phyloP scores from a whole-genome alignment of 1,284 basidiomycete genomes.

The Ganoderma sinense region DNA sequence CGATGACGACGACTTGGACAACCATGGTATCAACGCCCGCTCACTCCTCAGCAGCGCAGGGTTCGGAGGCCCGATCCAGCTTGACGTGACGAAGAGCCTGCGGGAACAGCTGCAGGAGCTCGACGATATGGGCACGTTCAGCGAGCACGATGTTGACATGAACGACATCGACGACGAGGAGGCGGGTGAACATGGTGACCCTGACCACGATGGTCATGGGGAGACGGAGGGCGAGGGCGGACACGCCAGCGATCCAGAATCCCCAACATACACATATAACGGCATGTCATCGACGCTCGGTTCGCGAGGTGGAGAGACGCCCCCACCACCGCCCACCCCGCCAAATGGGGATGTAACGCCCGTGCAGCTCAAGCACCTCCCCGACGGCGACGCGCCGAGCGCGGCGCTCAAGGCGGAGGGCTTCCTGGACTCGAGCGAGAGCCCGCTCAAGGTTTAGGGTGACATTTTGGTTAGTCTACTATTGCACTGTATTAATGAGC shows the following conservation, averaged over 20 bases:
- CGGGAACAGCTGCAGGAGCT: constrained; percentile 69
- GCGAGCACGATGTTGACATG: constrained; percentile 38
- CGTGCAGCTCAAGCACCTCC: constrained; percentile 52
- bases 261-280: constrained; percentile 29
- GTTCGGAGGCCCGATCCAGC: constrained; percentile 40
- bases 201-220: constrained; percentile 26
- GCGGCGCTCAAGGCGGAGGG: constrained; percentile 72
- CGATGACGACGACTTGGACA: constrained; percentile 54
- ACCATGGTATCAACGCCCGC: constrained; percentile 44
- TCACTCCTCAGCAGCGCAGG: constrained; percentile 55
- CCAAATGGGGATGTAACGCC: constrained; percentile 54
- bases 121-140: constrained; percentile 48
- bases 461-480: constrained; percentile 24
- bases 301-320: constrained; percentile 51
- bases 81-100: constrained; percentile 61
- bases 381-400: constrained; percentile 62
- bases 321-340: constrained; percentile 51
- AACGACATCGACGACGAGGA: constrained; percentile 31
- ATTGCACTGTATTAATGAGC: constrained; percentile 31
- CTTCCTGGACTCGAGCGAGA: constrained; percentile 76
- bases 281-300: constrained; percentile 14
- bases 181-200: constrained; percentile 20
- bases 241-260: constrained; percentile 32
- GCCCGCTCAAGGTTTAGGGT: constrained; percentile 61
- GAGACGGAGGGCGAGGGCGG: constrained; percentile 19